Evolutionary conservation across 495 filamentous ascomycete species (phyloP).

Genomic region (Penicillium dipodomyicola): DNA sequence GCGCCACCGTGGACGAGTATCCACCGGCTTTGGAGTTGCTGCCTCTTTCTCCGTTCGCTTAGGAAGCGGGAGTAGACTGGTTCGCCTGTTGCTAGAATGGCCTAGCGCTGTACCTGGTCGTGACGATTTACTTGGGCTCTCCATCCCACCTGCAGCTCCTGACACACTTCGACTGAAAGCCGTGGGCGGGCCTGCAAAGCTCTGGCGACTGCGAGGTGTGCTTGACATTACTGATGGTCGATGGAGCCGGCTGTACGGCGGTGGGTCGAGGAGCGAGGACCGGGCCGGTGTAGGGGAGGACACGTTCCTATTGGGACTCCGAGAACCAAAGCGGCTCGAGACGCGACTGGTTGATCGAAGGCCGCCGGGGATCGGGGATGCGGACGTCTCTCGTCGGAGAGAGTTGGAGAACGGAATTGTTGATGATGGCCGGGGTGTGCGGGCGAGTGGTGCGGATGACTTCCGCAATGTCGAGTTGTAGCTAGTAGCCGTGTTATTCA

Average conservation of each 20-base stretch:
- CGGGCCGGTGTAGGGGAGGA: slow-evolving; percentile 33
- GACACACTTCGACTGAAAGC: slow-evolving; percentile 41
- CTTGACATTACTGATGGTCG: slow-evolving; percentile 30
- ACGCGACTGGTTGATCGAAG: slow-evolving; percentile 36
- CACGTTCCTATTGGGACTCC: slow-evolving; percentile 34
- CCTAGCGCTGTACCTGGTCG: slow-evolving; percentile 49
- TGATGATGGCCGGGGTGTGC: slow-evolving; percentile 40
- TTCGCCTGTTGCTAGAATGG: slow-evolving; percentile 45
- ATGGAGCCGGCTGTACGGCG: slow-evolving; percentile 44
- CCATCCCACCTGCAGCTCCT: slow-evolving; percentile 22
- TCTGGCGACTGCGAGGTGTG: slow-evolving; percentile 42
- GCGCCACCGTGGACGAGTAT: slow-evolving; percentile 42
- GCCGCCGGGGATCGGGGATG: slow-evolving; percentile 40
- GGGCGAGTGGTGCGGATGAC: slow-evolving; percentile 30
- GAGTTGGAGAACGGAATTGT: slow-evolving; percentile 37
- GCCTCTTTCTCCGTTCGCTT: slow-evolving; percentile 33
- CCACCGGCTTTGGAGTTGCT: slow-evolving; percentile 30
- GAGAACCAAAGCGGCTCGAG: slow-evolving; percentile 41
- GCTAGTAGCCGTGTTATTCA: slow-evolving; percentile 62
- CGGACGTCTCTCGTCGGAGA: slow-evolving; percentile 39
- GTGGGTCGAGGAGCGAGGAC: slow-evolving; percentile 36
- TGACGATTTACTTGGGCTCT: slow-evolving; percentile 35
- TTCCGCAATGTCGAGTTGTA: slow-evolving; percentile 64
- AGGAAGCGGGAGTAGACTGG: slow-evolving; percentile 49
- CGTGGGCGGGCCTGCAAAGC: slow-evolving; percentile 35